Base-by-base conservation (phyloP, 176 grass and related monocot species). In the Oryza longistaminata region DNA sequence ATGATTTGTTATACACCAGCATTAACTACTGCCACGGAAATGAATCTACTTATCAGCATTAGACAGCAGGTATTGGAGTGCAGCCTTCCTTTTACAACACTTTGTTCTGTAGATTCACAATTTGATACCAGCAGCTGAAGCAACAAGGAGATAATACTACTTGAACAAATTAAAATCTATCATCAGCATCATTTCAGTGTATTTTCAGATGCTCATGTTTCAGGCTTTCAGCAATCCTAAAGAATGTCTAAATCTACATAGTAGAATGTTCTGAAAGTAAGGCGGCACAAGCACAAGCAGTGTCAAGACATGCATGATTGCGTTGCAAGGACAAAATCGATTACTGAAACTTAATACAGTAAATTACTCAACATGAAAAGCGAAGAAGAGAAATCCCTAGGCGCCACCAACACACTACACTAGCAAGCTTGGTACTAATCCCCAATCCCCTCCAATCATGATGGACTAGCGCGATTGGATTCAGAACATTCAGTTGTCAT, bases 401-500 rank as follows among this genome's bases (percentile, higher is more conserved):
- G 7, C 55, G 17, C 55, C 19, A 19, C 21, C 55, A 61, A 61
- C 21, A n/a, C 17, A 3, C 55, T 61, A 61, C 55, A 61, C 6
- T 19, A 22, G 22, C 19, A n/a, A 61, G 21, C 55, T 61, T 61
- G 55, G 7, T 22, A 61, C 21, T 61, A 61, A 21, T 31, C 29
- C 21, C 19, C 55, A 61, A 35, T 35, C 34, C 34, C 34, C 34
- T 35, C 34, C 34, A 37, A 4, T 53, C 21, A 61, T 61, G 55
- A 61, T 62, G 58, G 5, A 62, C 24, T 62, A 19, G 7, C 17
- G 21, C 7, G 55, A 35, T 68, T 50, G 27, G 45, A 48, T 4
- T 81, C n/a, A n/a, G n/a, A n/a, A n/a, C n/a, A n/a, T n/a, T n/a
- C 79, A 88, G 81, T 87, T 83, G 83, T 98, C 89, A 80, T 98